Percentiles rank a stretch among this genome's conserved stretches.
These are phyloP conservation scores for Hirschfeldia incana DNA, from an alignment of 345 rosid genomes.

Conservation along the genomic window DNA sequence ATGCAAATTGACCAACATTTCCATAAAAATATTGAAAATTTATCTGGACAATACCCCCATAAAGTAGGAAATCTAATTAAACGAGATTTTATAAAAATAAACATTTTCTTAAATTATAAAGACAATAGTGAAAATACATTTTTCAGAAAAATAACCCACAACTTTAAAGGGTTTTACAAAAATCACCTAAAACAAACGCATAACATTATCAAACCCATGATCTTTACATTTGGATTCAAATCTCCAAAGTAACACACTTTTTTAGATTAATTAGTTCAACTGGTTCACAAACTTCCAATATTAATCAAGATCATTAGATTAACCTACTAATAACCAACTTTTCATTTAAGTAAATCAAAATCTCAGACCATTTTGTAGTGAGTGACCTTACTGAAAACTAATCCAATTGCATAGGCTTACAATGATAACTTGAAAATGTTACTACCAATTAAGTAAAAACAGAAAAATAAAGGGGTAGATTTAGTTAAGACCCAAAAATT, in stretches of 20 bases:
- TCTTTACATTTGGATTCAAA: background rate
- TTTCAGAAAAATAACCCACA: background rate
- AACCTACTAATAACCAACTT: background rate
- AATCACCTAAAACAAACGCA: background rate
- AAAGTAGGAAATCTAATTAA: background rate
- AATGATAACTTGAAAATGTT: background rate
- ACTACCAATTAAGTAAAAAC: background rate
- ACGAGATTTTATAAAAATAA: background rate
- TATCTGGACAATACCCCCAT: background rate
- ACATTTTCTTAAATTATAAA: background rate
- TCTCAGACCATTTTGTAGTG: background rate
- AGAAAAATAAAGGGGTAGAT: background rate
- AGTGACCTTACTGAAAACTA: background rate
- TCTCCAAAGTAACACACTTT: background rate
- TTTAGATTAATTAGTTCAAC: background rate
- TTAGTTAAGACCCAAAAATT: constrained; percentile 29
- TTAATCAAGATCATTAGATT: background rate
- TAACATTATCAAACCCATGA: background rate
- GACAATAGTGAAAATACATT: background rate
- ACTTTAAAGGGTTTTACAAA: background rate
- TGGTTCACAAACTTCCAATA: background rate
- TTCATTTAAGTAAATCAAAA: background rate
- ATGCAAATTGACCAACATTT: constrained; percentile 11
- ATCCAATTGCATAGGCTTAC: background rate
- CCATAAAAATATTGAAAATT: background rate